A percentile compares a stretch with the other conserved stretches of the same genome.
These are phyloP conservation scores for Pseudohalonectria lignicola DNA, from an alignment of 2,329 filamentous ascomycete genomes.

Conservation along the genomic window DNA sequence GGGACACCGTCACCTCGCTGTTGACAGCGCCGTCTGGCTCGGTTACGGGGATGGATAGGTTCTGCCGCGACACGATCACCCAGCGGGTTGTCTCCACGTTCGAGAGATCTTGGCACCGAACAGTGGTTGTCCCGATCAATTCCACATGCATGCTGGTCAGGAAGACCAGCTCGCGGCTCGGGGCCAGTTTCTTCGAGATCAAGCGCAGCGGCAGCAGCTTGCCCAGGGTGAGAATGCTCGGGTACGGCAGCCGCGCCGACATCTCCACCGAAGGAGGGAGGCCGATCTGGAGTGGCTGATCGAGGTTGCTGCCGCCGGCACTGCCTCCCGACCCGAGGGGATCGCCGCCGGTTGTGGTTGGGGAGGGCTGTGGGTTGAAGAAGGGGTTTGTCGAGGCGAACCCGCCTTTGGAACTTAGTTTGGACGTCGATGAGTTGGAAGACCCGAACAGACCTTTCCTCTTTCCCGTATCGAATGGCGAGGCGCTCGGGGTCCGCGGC, in stretches of 20 bases:
- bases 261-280: constrained; percentile 64
- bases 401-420: background rate
- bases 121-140: constrained; percentile 66
- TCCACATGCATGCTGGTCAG: constrained; percentile 73
- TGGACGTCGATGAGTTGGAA: constrained; percentile 20
- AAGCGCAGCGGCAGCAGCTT: constrained; percentile 72
- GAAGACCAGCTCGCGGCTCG: constrained; percentile 59
- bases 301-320: too few species aligned
- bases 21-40: constrained; percentile 44
- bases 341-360: background rate
- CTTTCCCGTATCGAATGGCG: constrained; percentile 18
- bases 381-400: too few species aligned
- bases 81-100: constrained; percentile 63
- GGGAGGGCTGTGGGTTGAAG: background rate
- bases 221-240: constrained; percentile 82
- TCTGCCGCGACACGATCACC: constrained; percentile 61
- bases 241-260: constrained; percentile 71
- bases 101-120: constrained; percentile 65
- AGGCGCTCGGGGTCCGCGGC: constrained; percentile 21
- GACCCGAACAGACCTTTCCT: constrained; percentile 49
- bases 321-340: too few species aligned
- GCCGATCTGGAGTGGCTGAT: constrained; percentile 10
- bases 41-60: constrained; percentile 63
- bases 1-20: constrained; percentile 59
- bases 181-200: constrained; percentile 64